Conservation (phyloP, 2,329 filamentous ascomycete genomes). For the Aspergillus texensis region DNA sequence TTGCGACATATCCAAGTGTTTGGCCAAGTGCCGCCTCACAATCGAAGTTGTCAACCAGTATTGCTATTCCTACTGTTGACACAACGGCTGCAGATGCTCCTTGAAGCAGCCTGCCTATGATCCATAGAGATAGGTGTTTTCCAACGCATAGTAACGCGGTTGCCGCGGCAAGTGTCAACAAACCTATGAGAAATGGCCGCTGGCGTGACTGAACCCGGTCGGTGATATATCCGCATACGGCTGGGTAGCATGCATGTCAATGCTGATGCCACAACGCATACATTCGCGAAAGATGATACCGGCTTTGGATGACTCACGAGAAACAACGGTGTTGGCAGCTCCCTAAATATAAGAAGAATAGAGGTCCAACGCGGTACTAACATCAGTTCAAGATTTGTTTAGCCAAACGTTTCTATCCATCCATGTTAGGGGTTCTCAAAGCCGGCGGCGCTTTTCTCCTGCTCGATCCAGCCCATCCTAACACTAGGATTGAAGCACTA, state of each 20-base stretch:
- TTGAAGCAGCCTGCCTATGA: constrained; percentile 67
- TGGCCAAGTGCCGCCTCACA: constrained; percentile 61
- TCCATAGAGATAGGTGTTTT: constrained; percentile 60
- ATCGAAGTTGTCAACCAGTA: constrained; percentile 69
- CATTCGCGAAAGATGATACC: no score
- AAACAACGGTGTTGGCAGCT: background rate
- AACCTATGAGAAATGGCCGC: background rate
- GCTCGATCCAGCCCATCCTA: no score
- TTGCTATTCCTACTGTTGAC: constrained; percentile 71
- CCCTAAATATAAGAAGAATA: background rate
- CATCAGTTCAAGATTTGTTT: background rate
- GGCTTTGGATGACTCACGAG: background rate
- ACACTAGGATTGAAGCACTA: no score
- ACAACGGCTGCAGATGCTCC: constrained; percentile 70
- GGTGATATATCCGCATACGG: background rate
- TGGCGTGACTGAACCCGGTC: background rate
- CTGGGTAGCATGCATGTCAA: background rate
- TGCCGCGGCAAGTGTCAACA: background rate
- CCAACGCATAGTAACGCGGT: constrained; percentile 69
- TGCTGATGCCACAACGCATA: no score
- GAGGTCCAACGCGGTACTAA: background rate
- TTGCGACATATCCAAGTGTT: constrained; percentile 67
- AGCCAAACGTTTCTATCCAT: background rate
- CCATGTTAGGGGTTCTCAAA: no score
- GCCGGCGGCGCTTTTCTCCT: no score